Evolutionary conservation across 257 asterid genomes (phyloP).

Genomic region (Solanum chilense): DNA sequence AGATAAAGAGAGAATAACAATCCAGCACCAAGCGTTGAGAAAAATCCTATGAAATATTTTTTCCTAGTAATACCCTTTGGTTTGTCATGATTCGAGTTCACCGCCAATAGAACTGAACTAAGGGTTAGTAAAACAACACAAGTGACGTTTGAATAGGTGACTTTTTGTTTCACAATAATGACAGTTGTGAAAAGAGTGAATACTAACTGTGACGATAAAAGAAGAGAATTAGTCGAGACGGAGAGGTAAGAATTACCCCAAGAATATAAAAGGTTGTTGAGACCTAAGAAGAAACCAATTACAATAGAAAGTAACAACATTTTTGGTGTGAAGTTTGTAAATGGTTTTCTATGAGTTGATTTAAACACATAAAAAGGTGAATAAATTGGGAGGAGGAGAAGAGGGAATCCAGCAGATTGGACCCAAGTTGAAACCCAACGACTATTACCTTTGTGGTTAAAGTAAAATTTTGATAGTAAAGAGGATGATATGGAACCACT

Average conservation of each 20-base stretch:
- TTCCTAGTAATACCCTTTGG: conserved; percentile 18
- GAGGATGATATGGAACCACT: conserved; percentile 42
- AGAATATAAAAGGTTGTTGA: background rate
- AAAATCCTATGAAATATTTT: conserved; percentile 36
- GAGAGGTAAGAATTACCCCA: background rate
- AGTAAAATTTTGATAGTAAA: conserved; percentile 48
- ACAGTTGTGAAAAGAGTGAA: background rate
- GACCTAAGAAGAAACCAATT: background rate
- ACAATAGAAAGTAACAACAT: background rate
- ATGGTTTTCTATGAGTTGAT: conserved; percentile 29
- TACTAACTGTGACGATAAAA: background rate
- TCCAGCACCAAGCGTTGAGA: conserved; percentile 49
- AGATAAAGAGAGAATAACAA: conserved; percentile 48
- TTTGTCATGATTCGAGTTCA: conserved; percentile 30
- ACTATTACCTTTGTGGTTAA: conserved; percentile 62
- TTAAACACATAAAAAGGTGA: conserved; percentile 26
- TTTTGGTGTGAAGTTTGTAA: conserved; percentile 18
- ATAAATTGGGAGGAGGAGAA: conserved; percentile 15
- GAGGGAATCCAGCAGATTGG: conserved; percentile 67
- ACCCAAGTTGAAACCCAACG: conserved; percentile 74
- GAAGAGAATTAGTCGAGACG: background rate
- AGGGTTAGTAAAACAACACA: conserved; percentile 54
- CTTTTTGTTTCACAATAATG: background rate
- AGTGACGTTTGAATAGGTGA: conserved; percentile 17
- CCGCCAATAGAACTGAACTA: conserved; percentile 37